Base-by-base conservation (phyloP, 129 eudicot species). In the Saposhnikovia divaricata region DNA sequence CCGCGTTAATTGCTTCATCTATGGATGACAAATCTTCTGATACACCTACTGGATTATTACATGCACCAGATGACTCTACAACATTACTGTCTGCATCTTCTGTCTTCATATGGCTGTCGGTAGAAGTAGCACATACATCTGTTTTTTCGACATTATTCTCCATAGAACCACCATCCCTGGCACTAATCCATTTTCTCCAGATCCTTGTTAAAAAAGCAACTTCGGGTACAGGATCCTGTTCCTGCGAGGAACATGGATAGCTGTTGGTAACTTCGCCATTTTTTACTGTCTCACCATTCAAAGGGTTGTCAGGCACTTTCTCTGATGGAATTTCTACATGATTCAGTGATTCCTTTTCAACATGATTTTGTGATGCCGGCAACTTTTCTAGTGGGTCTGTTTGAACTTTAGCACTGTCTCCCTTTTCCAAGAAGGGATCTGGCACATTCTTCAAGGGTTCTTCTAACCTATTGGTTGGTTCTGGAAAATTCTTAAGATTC, bases 301-400 rank as follows among this genome's bases (percentile, higher is more conserved):
- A 79, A 72, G 88, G 78, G 71, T 79, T 50, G 53, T 75, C 83
- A 43, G 25, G 59, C 57, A 79, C 85, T 40, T 78, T 59, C 37
- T 59, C 31, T 45, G 65, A 84, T 44, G 55, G 31, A 9, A 65
- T 55, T 66, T 79, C 55, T 39, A 50, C 82, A 25, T 75, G 48
- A 57, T 69, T 78, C 57, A 57, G 79, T 78, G 82, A 97, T 92
- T 85, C 93, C 87, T 27, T 55, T 66, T 79, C 55, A 43, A 50
- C 84, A 31, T 78, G 69, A 48, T 69, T 78, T 48, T 48, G 79
- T 80, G 85, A 97, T 92, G 83, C 93, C 83, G 79, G 92, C 91
- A 84, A 96, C 97, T 45, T 87, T 86, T 34, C 42, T 23, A 31
- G 42, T 31, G 23, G 73, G 42, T 68, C 73, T 61, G 28, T 61